phyloP scores from a whole-genome alignment of 768 basidiomycete genomes.

The Tulasnella sp. region DNA sequence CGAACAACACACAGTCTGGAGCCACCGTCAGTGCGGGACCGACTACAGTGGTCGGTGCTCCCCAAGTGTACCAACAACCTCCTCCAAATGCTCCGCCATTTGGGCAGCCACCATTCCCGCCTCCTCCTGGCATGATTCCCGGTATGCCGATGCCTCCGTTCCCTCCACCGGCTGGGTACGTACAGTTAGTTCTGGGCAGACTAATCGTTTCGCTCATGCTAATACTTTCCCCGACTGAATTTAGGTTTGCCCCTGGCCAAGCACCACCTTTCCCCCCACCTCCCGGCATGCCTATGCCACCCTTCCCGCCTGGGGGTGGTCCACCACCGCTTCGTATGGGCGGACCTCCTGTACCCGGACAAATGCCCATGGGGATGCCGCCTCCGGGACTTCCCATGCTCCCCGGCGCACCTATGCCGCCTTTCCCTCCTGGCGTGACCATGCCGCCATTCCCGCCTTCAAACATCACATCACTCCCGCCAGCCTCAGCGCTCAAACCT shows the following conservation, averaged over 20 bases:
- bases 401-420: constrained; percentile 16
- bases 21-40: constrained; percentile 37
- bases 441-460: constrained; percentile 3
- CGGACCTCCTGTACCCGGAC: constrained; percentile 22
- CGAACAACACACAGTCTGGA: constrained; percentile 25
- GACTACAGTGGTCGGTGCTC: constrained; percentile 53
- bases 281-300: constrained; percentile 24
- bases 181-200: constrained; percentile 13
- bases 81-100: constrained; percentile 31
- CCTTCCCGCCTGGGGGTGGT: constrained; percentile 23
- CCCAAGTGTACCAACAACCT: constrained; percentile 53
- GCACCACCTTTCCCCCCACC: constrained; percentile 23
- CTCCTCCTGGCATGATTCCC: constrained; percentile 28
- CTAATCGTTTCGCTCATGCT: neutral
- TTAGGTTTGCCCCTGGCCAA: constrained; percentile 27
- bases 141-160: constrained; percentile 32
- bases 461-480: constrained; percentile 10
- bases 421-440: constrained; percentile 10
- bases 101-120: constrained; percentile 5
- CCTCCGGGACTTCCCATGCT: constrained; percentile 16
- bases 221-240: constrained; percentile 19
- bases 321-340: constrained; percentile 23
- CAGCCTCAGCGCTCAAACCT: neutral
- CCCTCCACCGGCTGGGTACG: constrained; percentile 28
- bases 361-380: neutral